Evolutionary conservation across 1,139 yeast genomes (phyloP).

Genomic region (Wickerhamomyces sp.): DNA sequence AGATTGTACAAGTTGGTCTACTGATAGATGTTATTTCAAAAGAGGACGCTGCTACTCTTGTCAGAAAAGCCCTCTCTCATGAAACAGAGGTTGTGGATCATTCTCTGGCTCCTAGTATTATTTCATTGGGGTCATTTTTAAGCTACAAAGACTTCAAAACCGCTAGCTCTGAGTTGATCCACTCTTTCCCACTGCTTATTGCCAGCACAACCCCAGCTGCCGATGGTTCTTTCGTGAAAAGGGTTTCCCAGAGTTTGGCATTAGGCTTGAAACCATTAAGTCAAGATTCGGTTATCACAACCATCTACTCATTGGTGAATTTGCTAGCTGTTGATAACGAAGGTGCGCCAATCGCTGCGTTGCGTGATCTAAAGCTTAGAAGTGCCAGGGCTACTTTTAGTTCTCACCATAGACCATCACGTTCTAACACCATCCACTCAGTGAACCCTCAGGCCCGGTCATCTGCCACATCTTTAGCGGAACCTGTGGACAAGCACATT

Average conservation of each 20-base stretch:
- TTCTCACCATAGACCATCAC: conserved; percentile 9
- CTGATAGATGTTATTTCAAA: conserved; percentile 21
- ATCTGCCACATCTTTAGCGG: conserved; percentile 2
- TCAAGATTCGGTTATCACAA: conserved; percentile 82
- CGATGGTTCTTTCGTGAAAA: conserved; percentile 29
- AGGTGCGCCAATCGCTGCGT: conserved; percentile 26
- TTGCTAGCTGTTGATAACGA: conserved; percentile 55
- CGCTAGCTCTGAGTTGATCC: conserved; percentile 25
- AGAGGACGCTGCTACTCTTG: conserved; percentile 9
- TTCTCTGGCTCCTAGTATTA: conserved; percentile 40
- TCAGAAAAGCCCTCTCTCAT: conserved; percentile 16
- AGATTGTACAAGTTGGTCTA: conserved; percentile 37
- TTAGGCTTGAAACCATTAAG: conserved; percentile 37
- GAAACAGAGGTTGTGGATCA: conserved; percentile 22
- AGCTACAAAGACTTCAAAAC: conserved; percentile 37
- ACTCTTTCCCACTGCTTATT: conserved; percentile 25
- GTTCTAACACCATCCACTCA: conserved; percentile 19
- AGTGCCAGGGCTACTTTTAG: conserved; percentile 20
- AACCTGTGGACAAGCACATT: conserved; percentile 18
- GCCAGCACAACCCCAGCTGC: conserved; percentile 36
- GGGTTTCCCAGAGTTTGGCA: conserved; percentile 36
- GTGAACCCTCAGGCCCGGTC: conserved; percentile 3
- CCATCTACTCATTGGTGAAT: conserved; percentile 80
- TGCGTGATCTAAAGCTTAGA: conserved; percentile 31
- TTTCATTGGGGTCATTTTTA: conserved; percentile 51